Evolutionary conservation across 2,329 filamentous ascomycete species (phyloP), one percentile per base, ranked within the genome.

Genomic region (Arthrinium phaeospermum): DNA sequence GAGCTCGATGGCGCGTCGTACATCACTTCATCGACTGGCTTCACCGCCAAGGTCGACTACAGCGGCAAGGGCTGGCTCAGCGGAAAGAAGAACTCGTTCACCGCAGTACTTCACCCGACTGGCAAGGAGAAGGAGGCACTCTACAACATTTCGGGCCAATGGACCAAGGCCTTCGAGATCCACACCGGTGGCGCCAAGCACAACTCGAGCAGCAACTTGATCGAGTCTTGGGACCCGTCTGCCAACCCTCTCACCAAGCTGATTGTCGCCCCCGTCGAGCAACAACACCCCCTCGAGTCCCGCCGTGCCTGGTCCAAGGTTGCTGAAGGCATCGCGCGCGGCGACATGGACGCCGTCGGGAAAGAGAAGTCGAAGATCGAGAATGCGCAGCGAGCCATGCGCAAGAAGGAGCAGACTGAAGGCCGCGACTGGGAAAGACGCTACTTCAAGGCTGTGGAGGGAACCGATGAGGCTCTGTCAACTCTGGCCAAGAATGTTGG

Each of bases 251-350:
- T 69, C 53, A 76, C 75, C 71, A 74, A 78, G 71, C 78, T 86
- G 44, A 79, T 80, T 3, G 76, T 85, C 1, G 77, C 76, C 3
- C 88, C 91, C 0, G 77, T 93, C 10, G 90, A 93, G 51, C 81
- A 92, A 73, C 94, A 97, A 82, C 93, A 96, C 75, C 88, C 92
- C 1, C 91, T 94, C 78, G 95, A 98, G 84, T 93, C 92, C 12
- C 88, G 94, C 14, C 88, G 90, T 51, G 95, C 95, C 0, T 98
- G 95, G 95, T 85, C 86, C 45, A 92, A 92, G 74, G 94, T 98
- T 3, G 91, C 93, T 0, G 86, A 87, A 3, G 93, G 91, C 34
- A 92, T 98, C 72, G 82, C 86, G n/a, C 86, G 86, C 72, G 93
- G 93, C 34, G 92, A 98, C 78, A 92, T 96, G 88, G 90, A 94